phyloP scores from a whole-genome alignment of 306 rosid species.

The Amphicarpaea edgeworthii region DNA sequence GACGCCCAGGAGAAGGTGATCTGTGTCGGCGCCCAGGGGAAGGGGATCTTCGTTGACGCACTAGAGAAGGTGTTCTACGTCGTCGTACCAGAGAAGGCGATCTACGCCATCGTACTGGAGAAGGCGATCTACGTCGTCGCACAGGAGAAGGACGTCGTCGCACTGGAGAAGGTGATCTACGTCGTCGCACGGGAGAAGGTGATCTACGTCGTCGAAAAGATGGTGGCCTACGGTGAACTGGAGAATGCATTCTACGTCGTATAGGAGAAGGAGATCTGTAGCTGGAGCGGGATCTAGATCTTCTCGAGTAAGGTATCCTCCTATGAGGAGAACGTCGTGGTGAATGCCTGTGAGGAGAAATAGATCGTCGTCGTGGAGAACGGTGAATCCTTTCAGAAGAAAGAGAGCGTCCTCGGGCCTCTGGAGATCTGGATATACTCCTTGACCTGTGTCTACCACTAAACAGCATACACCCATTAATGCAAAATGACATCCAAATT shows the following conservation, averaged over 20 bases:
- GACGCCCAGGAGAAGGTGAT: slow-evolving; percentile 57
- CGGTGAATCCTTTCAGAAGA: slow-evolving; percentile 60
- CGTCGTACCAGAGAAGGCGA: slow-evolving; percentile 52
- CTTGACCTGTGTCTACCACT: slow-evolving; percentile 62
- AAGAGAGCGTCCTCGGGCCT: slow-evolving; percentile 55
- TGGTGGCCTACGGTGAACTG: slow-evolving; percentile 62
- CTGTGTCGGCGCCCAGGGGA: slow-evolving; percentile 30
- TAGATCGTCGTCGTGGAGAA: slow-evolving; percentile 60
- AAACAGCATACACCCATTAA: slow-evolving; percentile 34
- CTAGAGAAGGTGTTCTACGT: slow-evolving; percentile 54
- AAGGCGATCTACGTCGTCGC: slow-evolving; percentile 54
- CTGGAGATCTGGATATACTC: slow-evolving; percentile 72
- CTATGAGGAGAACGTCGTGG: slow-evolving; percentile 55
- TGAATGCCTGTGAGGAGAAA: slow-evolving; percentile 63
- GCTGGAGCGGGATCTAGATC: slow-evolving; percentile 63
- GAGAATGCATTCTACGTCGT: slow-evolving; percentile 66
- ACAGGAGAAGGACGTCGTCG: slow-evolving; percentile 47
- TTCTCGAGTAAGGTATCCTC: slow-evolving; percentile 56
- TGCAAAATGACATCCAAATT: slow-evolving; percentile 17
- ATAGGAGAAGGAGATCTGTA: slow-evolving; percentile 59
- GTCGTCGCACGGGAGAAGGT: slow-evolving; percentile 48
- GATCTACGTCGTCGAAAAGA: slow-evolving; percentile 51
- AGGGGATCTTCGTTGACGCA: slow-evolving; percentile 51
- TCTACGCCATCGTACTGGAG: slow-evolving; percentile 44
- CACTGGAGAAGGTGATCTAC: slow-evolving; percentile 45